Conservation (phyloP, 2,329 filamentous ascomycete species). For the Alternaria rosae region DNA sequence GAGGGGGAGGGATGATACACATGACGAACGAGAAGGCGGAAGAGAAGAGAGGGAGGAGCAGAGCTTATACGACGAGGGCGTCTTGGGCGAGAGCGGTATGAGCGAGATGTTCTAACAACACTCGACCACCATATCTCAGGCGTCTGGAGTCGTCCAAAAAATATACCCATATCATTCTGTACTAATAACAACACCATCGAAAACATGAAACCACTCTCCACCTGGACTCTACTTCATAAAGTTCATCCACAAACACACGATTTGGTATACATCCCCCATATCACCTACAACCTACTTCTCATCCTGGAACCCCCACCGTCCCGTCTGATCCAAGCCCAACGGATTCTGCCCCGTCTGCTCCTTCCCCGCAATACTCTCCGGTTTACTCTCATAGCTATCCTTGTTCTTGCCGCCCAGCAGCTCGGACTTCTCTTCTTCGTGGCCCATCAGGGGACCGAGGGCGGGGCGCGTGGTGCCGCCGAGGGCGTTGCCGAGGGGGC, state of each 20-base stretch:
- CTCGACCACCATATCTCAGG: not conserved
- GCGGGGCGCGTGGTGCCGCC: slow-evolving; percentile 48
- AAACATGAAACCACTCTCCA: too few species aligned
- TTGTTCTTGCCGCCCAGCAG: slow-evolving; percentile 51
- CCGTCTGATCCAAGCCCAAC: slow-evolving; percentile 50
- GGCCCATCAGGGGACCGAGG: slow-evolving; percentile 46
- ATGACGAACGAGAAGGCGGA: not conserved
- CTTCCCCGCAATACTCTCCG: slow-evolving; percentile 49
- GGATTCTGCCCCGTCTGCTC: slow-evolving; percentile 52
- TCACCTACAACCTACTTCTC: too few species aligned
- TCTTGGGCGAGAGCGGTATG: slow-evolving; percentile 43
- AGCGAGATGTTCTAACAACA: slow-evolving; percentile 44
- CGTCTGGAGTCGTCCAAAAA: not conserved
- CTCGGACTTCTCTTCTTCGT: slow-evolving; percentile 46
- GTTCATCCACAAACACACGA: too few species aligned
- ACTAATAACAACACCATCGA: not conserved
- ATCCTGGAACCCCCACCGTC: slow-evolving; percentile 47
- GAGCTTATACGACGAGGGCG: slow-evolving; percentile 8
- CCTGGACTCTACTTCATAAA: too few species aligned
- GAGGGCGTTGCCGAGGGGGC: slow-evolving; percentile 46
- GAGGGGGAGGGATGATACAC: slow-evolving; percentile 8
- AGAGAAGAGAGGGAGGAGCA: not conserved
- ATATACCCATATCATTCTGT: not conserved
- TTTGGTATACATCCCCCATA: too few species aligned
- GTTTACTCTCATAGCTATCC: slow-evolving; percentile 46